Evolutionary conservation across 1,284 basidiomycete species (phyloP).

Genomic region (Irpex rosettiformis): DNA sequence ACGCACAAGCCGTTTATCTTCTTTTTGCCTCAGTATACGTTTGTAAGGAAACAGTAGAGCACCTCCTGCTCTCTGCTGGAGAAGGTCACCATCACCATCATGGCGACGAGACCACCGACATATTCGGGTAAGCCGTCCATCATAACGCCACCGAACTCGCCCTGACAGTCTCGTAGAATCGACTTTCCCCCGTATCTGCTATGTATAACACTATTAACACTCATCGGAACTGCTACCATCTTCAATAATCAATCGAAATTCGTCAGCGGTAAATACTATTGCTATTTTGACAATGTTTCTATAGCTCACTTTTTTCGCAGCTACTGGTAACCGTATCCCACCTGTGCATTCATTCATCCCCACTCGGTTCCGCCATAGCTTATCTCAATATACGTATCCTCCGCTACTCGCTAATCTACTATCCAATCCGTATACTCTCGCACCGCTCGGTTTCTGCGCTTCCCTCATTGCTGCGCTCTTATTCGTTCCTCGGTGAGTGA

Average conservation of each 20-base stretch:
- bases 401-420: conserved; percentile 37
- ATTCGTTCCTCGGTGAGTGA: conserved; percentile 48
- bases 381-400: conserved; percentile 31
- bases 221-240: conserved; percentile 49
- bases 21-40: conserved; percentile 91
- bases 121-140: conserved; percentile 34
- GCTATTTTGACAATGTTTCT: background rate
- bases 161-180: conserved; percentile 44
- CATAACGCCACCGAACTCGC: background rate
- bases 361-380: conserved; percentile 34
- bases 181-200: conserved; percentile 66
- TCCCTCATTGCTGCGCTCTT: conserved; percentile 40
- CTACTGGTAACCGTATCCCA: conserved; percentile 54
- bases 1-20: conserved; percentile 86
- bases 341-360: conserved; percentile 42
- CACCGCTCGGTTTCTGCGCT: conserved; percentile 38
- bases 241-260: conserved; percentile 70
- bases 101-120: conserved; percentile 39
- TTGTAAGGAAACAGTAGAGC: conserved; percentile 90
- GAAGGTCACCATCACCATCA: conserved; percentile 66
- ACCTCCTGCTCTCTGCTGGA: conserved; percentile 63
- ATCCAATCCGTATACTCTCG: conserved; percentile 51
- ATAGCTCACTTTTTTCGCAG: conserved; percentile 26
- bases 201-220: conserved; percentile 52
- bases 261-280: conserved; percentile 51